phyloP scores from a whole-genome alignment of 2,329 filamentous ascomycete genomes.

The Ampelomyces quisqualis region DNA sequence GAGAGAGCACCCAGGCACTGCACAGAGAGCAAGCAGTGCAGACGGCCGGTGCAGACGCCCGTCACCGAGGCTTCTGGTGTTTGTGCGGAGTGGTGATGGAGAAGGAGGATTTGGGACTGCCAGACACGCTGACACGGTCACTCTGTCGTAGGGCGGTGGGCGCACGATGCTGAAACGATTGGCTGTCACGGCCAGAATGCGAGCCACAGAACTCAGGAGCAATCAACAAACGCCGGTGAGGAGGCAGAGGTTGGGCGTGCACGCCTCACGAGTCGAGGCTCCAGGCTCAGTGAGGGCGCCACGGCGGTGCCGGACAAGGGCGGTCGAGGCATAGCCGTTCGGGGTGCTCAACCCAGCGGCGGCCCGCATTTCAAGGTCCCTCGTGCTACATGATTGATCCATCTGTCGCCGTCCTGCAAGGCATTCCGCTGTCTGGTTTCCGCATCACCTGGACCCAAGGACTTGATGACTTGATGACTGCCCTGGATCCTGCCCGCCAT shows the following conservation, averaged over 20 bases:
- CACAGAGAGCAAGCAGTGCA: slow-evolving; percentile 30
- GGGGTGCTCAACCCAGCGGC: slow-evolving; percentile 32
- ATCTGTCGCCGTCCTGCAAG: slow-evolving; percentile 34
- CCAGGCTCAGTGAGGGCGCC: too few relatives aligned
- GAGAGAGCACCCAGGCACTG: slow-evolving; percentile 43
- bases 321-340: slow-evolving; percentile 39
- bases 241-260: too few relatives aligned
- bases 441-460: too few relatives aligned
- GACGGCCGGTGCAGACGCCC: slow-evolving; percentile 23
- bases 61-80: slow-evolving; percentile 28
- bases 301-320: slow-evolving; percentile 36
- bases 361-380: slow-evolving; percentile 34
- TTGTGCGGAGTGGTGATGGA: slow-evolving; percentile 29
- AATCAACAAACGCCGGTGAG: slow-evolving; percentile 13
- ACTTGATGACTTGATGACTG: too few relatives aligned
- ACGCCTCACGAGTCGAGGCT: too few relatives aligned
- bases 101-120: slow-evolving; percentile 35
- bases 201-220: slow-evolving; percentile 22
- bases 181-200: slow-evolving; percentile 40
- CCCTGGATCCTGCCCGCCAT: slow-evolving; percentile 20
- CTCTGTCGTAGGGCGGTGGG: slow-evolving; percentile 44
- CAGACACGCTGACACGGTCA: slow-evolving; percentile 43
- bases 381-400: slow-evolving; percentile 38
- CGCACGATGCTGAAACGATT: slow-evolving; percentile 45
- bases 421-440: too few relatives aligned